Base-by-base conservation (phyloP, 225 moss, liverwort and hornwort species). In the Antitrichia curtipendula region DNA sequence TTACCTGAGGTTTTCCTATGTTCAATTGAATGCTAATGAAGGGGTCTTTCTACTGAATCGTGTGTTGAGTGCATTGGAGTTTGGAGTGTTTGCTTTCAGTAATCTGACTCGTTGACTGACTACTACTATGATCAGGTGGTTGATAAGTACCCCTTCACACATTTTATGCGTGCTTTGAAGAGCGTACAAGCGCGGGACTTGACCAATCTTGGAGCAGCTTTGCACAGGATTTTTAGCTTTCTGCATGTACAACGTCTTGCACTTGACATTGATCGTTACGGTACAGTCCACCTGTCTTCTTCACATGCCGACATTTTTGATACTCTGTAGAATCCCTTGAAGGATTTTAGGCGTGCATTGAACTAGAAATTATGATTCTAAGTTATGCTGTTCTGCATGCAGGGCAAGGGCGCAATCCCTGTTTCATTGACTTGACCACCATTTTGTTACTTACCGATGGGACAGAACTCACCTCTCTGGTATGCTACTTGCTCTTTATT, bases 341-440 rank as follows among this genome's bases (percentile, higher is more conserved):
- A 50, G 83, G 20, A 53, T 45, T 75, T 56, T 41, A n/a, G 76
- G 83, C 38, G 32, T 88, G 61, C 32, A 68, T 61, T 79, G 84
- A 78, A 40, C 50, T 52, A 40, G 41, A 82, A 73, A 12, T 57
- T 62, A 45, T 59, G 72, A 74, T 64, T 78, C 21, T 68, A 32
- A 88, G 58, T 29, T 76, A 16, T 77, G 64, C n/a, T 15, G 16
- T 82, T 87, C 59, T 88, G 84, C n/a, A 82, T 95, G 88, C 94
- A 99, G 99, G 99, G 38, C 99, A 97, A 91, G 99, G 99, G 75
- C 97, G 99, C 61, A 99, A 99, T 93, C 99, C 99, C 21, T 95
- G 91, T 86, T 23, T 92, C 16, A 96, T 95, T 83, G 99, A 99
- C 88, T 95, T 97, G 87, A 99, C 99, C 86, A 96, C 97, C 60